Conservation (phyloP, 192 early-diverging fungal species). For the Phycomyces blakesleeanus region DNA sequence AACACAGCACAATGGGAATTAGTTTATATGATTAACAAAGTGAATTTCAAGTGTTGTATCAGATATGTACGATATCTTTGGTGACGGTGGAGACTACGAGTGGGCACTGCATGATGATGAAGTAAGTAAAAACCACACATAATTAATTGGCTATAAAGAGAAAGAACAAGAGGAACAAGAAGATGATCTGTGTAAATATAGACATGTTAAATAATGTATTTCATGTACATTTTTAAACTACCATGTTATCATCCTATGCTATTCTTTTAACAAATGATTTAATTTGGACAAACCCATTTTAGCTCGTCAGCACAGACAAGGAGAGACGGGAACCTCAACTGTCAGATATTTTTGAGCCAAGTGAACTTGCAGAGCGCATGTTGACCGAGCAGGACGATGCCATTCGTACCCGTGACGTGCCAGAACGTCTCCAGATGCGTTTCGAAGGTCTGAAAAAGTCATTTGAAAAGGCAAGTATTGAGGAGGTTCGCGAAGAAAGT, state of each 20-base stretch:
- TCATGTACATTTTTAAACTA: too few relatives aligned
- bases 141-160: too few relatives aligned
- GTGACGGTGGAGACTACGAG: conserved; percentile 86
- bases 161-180: not conserved
- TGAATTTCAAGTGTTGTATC: conserved; percentile 51
- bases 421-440: conserved; percentile 88
- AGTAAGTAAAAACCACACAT: too few relatives aligned
- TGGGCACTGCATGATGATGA: conserved; percentile 58
- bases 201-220: too few relatives aligned
- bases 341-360: conserved; percentile 75
- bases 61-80: conserved; percentile 89
- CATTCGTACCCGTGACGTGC: conserved; percentile 83
- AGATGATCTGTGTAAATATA: too few relatives aligned
- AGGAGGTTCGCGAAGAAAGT: conserved; percentile 64
- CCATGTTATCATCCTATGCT: too few relatives aligned
- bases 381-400: conserved; percentile 90
- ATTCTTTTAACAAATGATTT: too few relatives aligned
- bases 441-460: conserved; percentile 36
- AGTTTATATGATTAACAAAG: conserved; percentile 4
- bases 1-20: too few relatives aligned
- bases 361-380: conserved; percentile 80
- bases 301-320: conserved; percentile 4
- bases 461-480: conserved; percentile 43
- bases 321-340: conserved; percentile 50
- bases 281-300: too few relatives aligned